Conservation (phyloP, 176 grass and related monocot species). For the Cocos nucifera region DNA sequence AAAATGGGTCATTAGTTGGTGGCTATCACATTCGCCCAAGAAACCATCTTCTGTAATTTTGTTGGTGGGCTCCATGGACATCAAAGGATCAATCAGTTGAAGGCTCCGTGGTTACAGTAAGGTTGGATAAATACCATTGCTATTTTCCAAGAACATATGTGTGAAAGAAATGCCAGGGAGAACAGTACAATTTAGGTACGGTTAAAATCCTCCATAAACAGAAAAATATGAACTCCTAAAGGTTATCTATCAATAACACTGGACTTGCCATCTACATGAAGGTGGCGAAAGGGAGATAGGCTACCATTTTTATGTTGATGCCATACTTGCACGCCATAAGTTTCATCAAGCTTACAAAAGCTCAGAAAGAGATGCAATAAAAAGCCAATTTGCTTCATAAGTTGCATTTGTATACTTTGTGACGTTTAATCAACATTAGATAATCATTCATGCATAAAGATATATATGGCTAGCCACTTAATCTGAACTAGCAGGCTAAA, state of each 20-base stretch:
- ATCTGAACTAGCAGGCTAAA: too few species aligned
- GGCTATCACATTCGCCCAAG: conserved; percentile 13
- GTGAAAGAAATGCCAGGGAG: too few species aligned
- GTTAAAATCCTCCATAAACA: too few species aligned
- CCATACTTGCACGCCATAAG: not conserved
- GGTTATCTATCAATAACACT: not conserved
- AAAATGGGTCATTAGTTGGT: conserved; percentile 12
- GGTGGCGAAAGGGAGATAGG: not conserved
- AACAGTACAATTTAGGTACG: too few species aligned
- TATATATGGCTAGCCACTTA: too few species aligned
- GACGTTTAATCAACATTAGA: too few species aligned
- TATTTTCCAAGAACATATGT: too few species aligned
- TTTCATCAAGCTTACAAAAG: not conserved
- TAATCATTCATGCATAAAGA: too few species aligned
- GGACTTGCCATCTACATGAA: not conserved
- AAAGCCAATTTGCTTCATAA: not conserved
- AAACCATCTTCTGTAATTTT: conserved; percentile 23
- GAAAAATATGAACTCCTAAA: too few species aligned
- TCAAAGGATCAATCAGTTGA: too few species aligned
- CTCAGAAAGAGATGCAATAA: not conserved
- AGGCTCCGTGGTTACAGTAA: too few species aligned
- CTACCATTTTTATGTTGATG: not conserved
- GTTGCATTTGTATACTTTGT: not conserved
- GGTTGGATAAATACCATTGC: too few species aligned
- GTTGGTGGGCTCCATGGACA: not conserved